A percentile compares a stretch with the other conserved stretches of the same genome.
Conservation (phyloP, 805 yeast genomes). For the Myxozyma sirexii region DNA sequence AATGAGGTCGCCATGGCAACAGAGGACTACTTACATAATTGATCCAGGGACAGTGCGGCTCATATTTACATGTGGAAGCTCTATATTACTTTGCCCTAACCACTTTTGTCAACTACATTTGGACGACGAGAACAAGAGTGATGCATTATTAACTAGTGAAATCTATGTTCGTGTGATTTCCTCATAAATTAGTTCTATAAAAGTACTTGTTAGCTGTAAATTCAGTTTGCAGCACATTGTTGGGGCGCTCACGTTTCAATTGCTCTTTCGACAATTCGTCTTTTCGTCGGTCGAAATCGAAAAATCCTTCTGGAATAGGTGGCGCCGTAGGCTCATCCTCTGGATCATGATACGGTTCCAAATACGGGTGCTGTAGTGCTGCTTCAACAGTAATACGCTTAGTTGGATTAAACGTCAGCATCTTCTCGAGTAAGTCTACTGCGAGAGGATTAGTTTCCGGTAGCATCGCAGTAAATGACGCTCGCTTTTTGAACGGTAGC, state of each 20-base stretch:
- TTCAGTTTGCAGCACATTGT: too few species aligned
- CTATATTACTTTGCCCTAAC: not conserved
- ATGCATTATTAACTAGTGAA: not conserved
- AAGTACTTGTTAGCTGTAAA: too few species aligned
- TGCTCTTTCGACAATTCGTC: slow-evolving; percentile 77
- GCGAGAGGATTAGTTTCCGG: slow-evolving; percentile 62
- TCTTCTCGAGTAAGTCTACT: slow-evolving; percentile 64
- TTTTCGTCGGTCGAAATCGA: slow-evolving; percentile 83
- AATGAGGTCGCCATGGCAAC: slow-evolving; percentile 3
- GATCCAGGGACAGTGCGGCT: not conserved
- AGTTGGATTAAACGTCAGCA: slow-evolving; percentile 81
- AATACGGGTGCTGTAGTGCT: slow-evolving; percentile 85
- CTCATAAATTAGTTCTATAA: slow-evolving; percentile 16
- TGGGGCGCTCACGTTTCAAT: slow-evolving; percentile 56
- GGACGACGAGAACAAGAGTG: not conserved
- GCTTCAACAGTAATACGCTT: slow-evolving; percentile 81
- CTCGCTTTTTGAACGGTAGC: slow-evolving; percentile 69
- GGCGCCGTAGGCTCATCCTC: slow-evolving; percentile 87
- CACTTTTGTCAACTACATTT: not conserved
- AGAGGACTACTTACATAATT: not conserved
- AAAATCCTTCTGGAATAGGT: slow-evolving; percentile 82
- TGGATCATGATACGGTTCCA: slow-evolving; percentile 89
- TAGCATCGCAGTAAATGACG: slow-evolving; percentile 54
- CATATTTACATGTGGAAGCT: not conserved
- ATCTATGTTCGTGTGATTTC: slow-evolving; percentile 14